Base-by-base conservation (phyloP, 2,329 filamentous ascomycete species). In the Sodiomyces alkalinus region DNA sequence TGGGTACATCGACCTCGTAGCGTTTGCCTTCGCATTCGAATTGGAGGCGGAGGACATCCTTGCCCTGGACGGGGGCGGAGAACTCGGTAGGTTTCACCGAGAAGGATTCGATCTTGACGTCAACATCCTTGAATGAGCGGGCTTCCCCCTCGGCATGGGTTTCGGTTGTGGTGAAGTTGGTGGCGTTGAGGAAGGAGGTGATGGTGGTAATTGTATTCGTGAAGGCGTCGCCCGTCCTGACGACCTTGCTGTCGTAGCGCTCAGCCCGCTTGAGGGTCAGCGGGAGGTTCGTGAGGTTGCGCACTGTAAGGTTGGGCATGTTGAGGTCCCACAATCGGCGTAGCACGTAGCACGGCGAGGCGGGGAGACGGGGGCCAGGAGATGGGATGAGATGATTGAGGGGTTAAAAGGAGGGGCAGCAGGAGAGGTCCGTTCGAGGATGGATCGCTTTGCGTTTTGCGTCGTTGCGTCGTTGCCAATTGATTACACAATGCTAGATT, bases 231-330 rank as follows among this genome's bases (percentile, higher is more conserved):
- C 51, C 51, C 17, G 50, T 49, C 23, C 56, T 29, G 57, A 56
- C 41, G 15, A 50, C 48, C 33, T 58, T 47, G 17, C 51, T 64
- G 39, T 74, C 68, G 48, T 85, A 85, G 40, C 77, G 75, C 56
- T 92, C 80, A 33, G 87, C 60, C 34, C 47, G 62, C 49, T 74
- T 75, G 41, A 94, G 66, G 40, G 76, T 70, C 31, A 93, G 59
- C n/a, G 73, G 64, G 27, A 68, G 74, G 32, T 69, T 61, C 24
- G 81, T 87, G 39, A 92, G 59, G 51, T 94, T 94, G 43, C 86
- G 82, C 43, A 94, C 70, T 4, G 68, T 80, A 40, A 93, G 58
- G 32, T 56, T 51, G 12, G 58, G 51, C 63, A 68, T 68, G 32
- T 32, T 38, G 41, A 7, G 10, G 12, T 23, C 22, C 10, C 4